These are phyloP conservation scores for Cyclanthera cordifolia DNA, from an alignment of 306 rosid species.

Conservation along the genomic window DNA sequence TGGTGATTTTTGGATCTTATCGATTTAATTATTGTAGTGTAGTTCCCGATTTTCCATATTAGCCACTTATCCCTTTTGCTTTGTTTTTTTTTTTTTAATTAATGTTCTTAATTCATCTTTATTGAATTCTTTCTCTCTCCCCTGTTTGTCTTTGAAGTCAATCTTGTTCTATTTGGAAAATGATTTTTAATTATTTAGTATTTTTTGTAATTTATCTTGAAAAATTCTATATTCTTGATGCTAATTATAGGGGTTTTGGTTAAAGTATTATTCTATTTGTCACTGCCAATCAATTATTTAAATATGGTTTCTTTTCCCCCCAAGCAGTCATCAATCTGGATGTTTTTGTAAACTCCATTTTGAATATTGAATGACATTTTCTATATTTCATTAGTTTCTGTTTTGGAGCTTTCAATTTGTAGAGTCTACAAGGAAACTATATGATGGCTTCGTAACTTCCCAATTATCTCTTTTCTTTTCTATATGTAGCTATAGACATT, in stretches of 20 bases:
- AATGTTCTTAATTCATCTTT: not conserved
- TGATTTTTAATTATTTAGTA: not conserved
- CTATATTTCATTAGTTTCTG: not conserved
- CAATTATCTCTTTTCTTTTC: not conserved
- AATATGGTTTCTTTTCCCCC: not conserved
- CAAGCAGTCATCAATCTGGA: not conserved
- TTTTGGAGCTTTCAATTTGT: not conserved
- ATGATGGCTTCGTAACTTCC: not conserved
- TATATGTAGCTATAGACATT: not conserved
- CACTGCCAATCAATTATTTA: not conserved
- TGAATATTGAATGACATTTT: not conserved
- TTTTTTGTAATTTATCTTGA: not conserved
- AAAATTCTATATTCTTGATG: not conserved
- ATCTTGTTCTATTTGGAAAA: not conserved
- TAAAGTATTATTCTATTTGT: no score
- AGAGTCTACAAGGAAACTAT: not conserved
- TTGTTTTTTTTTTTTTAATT: not conserved
- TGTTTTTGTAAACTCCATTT: not conserved
- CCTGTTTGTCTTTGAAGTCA: not conserved
- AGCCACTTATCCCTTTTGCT: not conserved
- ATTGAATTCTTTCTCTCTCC: not conserved
- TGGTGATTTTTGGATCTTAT: slow-evolving; percentile 36
- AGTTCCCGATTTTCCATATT: not conserved
- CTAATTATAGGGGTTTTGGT: not conserved
- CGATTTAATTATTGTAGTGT: not conserved